Percentiles rank a stretch among this genome's conserved stretches.
Evolutionary conservation across 192 early-diverging fungal species (phyloP).

Genomic region (Coemansia sp.): DNA sequence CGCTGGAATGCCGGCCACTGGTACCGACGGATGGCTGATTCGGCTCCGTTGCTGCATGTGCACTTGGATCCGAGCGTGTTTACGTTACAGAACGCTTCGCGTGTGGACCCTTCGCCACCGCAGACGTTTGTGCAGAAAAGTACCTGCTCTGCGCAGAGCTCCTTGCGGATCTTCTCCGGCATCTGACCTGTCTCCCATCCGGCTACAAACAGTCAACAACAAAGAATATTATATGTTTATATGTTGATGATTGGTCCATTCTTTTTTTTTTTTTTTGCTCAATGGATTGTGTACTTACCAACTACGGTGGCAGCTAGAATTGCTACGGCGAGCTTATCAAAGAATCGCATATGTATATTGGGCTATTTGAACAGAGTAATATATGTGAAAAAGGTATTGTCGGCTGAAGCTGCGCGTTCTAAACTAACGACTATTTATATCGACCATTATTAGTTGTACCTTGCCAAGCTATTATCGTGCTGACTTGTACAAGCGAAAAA

Average conservation of each 20-base stretch:
- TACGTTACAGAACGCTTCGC: constrained; percentile 53
- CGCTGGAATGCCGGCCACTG: constrained; percentile 56
- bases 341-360: constrained; percentile 3
- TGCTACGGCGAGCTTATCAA: constrained; percentile 17
- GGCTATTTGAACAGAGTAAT: neutral
- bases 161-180: constrained; percentile 53
- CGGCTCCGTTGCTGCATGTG: constrained; percentile 48
- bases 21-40: constrained; percentile 46
- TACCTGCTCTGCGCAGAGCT: constrained; percentile 53
- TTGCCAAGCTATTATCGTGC: neutral
- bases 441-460: neutral
- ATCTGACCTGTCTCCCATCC: constrained; percentile 47
- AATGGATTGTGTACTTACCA: constrained; percentile 8
- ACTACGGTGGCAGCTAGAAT: constrained; percentile 23
- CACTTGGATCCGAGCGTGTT: constrained; percentile 52
- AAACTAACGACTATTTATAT: neutral
- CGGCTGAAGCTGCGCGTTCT: neutral
- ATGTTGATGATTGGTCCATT: neutral
- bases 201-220: constrained; percentile 13
- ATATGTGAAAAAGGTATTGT: neutral
- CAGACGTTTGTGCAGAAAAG: constrained; percentile 54
- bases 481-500: neutral
- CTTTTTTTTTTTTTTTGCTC: neutral
- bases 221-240: neutral
- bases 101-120: constrained; percentile 41